These are phyloP conservation scores for Diospyros kaki DNA, from an alignment of 148 eudicot genomes.

Conservation along the genomic window DNA sequence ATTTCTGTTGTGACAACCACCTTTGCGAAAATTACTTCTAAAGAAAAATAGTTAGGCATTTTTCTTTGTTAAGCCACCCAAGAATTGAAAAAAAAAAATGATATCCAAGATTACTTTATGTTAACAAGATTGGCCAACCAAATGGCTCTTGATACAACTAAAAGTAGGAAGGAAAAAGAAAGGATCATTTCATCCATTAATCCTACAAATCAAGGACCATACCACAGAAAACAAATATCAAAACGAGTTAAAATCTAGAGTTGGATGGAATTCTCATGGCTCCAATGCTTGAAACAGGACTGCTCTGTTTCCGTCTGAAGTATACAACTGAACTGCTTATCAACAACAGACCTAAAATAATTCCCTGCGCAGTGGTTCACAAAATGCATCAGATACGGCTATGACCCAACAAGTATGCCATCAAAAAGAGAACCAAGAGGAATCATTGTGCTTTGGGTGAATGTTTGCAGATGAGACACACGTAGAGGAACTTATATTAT, in stretches of 20 bases:
- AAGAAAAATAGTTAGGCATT: too few relatives aligned
- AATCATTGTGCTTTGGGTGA: neutral
- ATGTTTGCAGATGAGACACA: too few relatives aligned
- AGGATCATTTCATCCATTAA: neutral
- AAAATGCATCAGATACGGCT: neutral
- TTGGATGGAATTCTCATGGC: constrained; percentile 30
- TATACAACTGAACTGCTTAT: constrained; percentile 37
- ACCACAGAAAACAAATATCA: neutral
- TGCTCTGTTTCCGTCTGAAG: constrained; percentile 30
- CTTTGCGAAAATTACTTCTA: too few relatives aligned
- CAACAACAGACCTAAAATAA: constrained; percentile 32
- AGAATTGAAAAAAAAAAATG: too few relatives aligned
- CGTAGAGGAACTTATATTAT: too few relatives aligned
- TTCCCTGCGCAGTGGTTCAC: constrained; percentile 20
- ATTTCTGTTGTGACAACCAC: too few relatives aligned
- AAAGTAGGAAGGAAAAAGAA: too few relatives aligned
- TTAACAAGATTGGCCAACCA: too few relatives aligned
- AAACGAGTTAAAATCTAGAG: constrained; percentile 29
- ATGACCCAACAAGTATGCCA: neutral
- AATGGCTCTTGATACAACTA: too few relatives aligned
- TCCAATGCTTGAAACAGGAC: constrained; percentile 21
- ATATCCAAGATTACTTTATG: too few relatives aligned
- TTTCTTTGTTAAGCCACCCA: too few relatives aligned
- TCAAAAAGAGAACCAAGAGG: neutral
- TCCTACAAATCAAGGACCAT: neutral